Evolutionary conservation across 2,329 filamentous ascomycete species (phyloP).

Genomic region (Scorias spongiosa): DNA sequence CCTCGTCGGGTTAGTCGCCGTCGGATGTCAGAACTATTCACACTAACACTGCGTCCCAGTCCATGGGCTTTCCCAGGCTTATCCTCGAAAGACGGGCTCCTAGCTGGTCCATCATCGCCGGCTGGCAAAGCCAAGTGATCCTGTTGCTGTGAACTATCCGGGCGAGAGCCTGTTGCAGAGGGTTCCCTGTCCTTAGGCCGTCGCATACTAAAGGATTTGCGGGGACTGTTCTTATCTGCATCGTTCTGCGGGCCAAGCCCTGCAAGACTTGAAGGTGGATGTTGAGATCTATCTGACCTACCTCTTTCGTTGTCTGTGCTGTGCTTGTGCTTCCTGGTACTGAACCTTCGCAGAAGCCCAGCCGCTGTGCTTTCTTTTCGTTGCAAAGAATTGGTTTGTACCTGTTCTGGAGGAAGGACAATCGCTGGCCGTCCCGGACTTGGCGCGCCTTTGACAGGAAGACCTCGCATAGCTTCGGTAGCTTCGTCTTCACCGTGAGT

Average conservation of each 20-base stretch:
- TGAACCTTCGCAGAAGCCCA: conserved; percentile 75
- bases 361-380: conserved; percentile 82
- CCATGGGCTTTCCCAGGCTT: conserved; percentile 31
- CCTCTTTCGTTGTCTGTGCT: conserved; percentile 29
- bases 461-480: conserved; percentile 33
- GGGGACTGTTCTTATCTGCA: conserved; percentile 31
- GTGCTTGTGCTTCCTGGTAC: conserved; percentile 65
- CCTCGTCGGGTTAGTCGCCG: conserved; percentile 44
- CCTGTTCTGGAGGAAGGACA: conserved; percentile 21
- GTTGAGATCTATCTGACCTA: conserved; percentile 42
- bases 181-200: conserved; percentile 39
- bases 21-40: conserved; percentile 73
- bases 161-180: conserved; percentile 35
- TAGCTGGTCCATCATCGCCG: neutral
- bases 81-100: conserved; percentile 20
- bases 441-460: conserved; percentile 44
- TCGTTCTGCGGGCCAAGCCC: conserved; percentile 61
- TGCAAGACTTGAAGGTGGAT: conserved; percentile 60
- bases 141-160: conserved; percentile 20
- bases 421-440: conserved; percentile 26
- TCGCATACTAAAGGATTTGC: conserved; percentile 81
- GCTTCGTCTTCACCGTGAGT: conserved; percentile 93
- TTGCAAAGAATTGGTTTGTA: conserved; percentile 18
- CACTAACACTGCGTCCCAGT: conserved; percentile 75
- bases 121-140: neutral